Evolutionary conservation across 2,329 filamentous ascomycete genomes (phyloP), one percentile per base, ranked within the genome.

Genomic region (Aspergillus pseudoglaucus): DNA sequence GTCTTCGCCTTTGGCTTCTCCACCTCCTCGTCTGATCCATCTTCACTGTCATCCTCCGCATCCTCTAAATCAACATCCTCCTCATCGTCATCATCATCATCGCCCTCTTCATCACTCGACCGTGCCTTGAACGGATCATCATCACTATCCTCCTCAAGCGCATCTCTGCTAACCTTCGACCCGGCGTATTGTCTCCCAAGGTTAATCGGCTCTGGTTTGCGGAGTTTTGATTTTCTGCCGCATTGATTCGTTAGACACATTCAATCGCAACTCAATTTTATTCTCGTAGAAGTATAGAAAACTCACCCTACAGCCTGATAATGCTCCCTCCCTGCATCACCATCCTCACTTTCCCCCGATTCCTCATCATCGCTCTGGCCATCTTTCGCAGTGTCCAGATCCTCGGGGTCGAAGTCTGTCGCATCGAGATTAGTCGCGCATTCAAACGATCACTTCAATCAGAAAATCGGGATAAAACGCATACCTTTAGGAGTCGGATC

Each of bases 131-230:
- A 71, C 8, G 68, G 64, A 35, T 77, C 75, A 1, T 76, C 71
- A 14, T 77, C 76, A 9, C 75, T 75, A 0, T 77, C 78, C 72
- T 76, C 73, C 2, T 83, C 76, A 14, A 89, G 71, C 10, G 80
- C 82, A 40, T 83, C 74, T 48, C 90, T 80, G 55, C 83, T 89
- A 32, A 96, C 80, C 42, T 81, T 80, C 15, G 86, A 78, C 9
- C 91, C 90, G 53, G 83, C 78, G 68, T 97, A 97, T 62, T 88
- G 80, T 12, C 85, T 83, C 0, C 90, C 91, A 1, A 96, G 75
- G 0, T 80, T 71, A 15, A 84, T 70, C 20, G 78, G 77, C 30
- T 88, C 83, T 49, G 82, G 82, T 62, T 88, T 84, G 54, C 89
- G 83, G 56, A 96, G 74, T 65, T 87, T 91, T 72, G 86, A 93